Evolutionary conservation across 306 rosid genomes (phyloP).

Genomic region (Pachyrhizus erosus): DNA sequence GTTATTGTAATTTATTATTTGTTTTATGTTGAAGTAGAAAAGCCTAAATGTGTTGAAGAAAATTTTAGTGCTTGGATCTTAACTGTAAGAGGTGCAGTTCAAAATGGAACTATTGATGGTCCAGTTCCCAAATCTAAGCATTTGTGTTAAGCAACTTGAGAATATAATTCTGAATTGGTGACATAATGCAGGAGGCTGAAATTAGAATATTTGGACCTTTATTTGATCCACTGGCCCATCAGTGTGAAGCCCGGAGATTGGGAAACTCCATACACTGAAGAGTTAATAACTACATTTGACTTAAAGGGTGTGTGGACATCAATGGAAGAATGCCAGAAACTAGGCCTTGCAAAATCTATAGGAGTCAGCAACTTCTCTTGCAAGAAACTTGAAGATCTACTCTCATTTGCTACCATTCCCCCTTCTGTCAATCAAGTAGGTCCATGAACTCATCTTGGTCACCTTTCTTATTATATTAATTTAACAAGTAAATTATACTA

Average conservation of each 20-base stretch:
- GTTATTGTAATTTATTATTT: too few species aligned
- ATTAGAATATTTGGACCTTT: constrained; percentile 54
- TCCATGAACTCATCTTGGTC: background rate
- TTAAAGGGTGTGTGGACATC: constrained; percentile 51
- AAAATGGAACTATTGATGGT: background rate
- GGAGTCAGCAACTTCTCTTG: constrained; percentile 57
- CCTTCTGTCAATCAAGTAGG: constrained; percentile 55
- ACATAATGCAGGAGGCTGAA: constrained; percentile 38
- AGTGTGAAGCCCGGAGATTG: constrained; percentile 46
- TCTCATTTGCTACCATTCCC: constrained; percentile 42
- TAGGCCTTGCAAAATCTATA: constrained; percentile 50
- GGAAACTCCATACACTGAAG: constrained; percentile 32
- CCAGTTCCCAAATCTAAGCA: background rate
- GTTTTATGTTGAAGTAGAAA: background rate
- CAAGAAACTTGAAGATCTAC: constrained; percentile 48
- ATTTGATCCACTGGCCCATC: constrained; percentile 54
- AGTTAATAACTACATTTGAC: constrained; percentile 40
- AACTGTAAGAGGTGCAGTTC: background rate
- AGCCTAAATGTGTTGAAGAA: background rate
- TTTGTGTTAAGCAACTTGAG: background rate
- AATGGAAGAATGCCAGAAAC: constrained; percentile 52
- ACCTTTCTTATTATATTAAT: too few species aligned
- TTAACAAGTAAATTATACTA: too few species aligned
- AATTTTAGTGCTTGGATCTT: background rate
- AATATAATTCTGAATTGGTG: background rate